Percentiles rank a stretch among this genome's conserved stretches.
These are phyloP conservation scores for Epithele typhae DNA, from an alignment of 768 basidiomycete genomes.

Conservation along the genomic window DNA sequence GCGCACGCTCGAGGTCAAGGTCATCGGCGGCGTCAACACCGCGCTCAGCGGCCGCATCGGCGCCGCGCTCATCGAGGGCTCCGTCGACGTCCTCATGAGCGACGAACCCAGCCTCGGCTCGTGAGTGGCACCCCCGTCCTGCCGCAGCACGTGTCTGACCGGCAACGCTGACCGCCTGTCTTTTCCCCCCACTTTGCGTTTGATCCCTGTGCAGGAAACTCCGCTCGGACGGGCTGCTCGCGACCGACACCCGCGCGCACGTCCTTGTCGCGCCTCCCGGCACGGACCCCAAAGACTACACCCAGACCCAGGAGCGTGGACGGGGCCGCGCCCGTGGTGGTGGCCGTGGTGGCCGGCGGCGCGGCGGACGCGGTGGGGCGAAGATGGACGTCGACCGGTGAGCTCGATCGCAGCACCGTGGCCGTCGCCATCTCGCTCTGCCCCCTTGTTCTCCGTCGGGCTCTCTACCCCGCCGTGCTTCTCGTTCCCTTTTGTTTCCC, in stretches of 20 bases:
- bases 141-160: too few relatives aligned
- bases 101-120: conserved; percentile 40
- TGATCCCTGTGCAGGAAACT: conserved; percentile 58
- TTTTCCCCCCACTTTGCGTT: too few relatives aligned
- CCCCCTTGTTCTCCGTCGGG: too few relatives aligned
- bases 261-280: conserved; percentile 70
- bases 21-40: conserved; percentile 56
- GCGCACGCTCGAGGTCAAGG: conserved; percentile 57
- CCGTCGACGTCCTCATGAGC: conserved; percentile 55
- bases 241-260: conserved; percentile 60
- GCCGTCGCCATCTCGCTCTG: too few relatives aligned
- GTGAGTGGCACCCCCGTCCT: conserved; percentile 42
- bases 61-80: conserved; percentile 39
- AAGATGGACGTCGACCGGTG: conserved; percentile 55
- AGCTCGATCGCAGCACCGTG: background rate
- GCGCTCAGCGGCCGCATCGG: conserved; percentile 52
- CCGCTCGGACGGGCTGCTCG: conserved; percentile 75
- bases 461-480: too few relatives aligned
- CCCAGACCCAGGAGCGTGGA: conserved; percentile 27
- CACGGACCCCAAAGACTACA: conserved; percentile 49
- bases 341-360: conserved; percentile 24
- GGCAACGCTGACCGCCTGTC: too few relatives aligned
- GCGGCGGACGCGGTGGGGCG: conserved; percentile 30
- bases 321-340: conserved; percentile 33
- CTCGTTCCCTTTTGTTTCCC: too few relatives aligned